Evolutionary conservation across 441 rosid species (phyloP).

Genomic region (Croton setiger): DNA sequence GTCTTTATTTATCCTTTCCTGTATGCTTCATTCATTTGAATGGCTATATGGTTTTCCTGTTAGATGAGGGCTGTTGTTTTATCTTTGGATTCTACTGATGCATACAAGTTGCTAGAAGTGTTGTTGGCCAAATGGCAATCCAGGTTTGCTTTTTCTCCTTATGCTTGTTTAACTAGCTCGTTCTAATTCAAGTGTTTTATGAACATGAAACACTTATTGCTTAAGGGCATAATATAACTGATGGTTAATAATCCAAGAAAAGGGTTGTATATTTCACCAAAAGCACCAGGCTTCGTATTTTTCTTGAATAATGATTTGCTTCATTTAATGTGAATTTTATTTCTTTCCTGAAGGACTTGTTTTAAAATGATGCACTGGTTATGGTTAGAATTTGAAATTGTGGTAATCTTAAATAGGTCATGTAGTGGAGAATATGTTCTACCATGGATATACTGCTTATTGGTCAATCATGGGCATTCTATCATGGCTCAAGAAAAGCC

Average conservation of each 20-base stretch:
- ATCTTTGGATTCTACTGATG: conserved; percentile 63
- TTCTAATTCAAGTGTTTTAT: neutral
- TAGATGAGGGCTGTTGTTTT: conserved; percentile 69
- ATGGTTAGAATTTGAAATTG: conserved; percentile 11
- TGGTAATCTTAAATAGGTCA: conserved; percentile 48
- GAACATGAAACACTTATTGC: neutral
- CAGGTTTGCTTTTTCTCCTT: conserved; percentile 47
- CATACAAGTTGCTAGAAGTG: conserved; percentile 55
- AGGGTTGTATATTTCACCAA: neutral
- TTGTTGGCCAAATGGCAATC: conserved; percentile 78
- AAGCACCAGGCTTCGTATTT: conserved; percentile 9
- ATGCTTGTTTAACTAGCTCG: neutral
- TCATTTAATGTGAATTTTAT: conserved; percentile 2
- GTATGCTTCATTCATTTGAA: neutral
- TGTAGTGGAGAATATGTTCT: conserved; percentile 49
- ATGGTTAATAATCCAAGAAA: neutral
- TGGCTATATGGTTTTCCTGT: conserved; percentile 19
- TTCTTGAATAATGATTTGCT: conserved; percentile 6
- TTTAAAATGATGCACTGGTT: neutral
- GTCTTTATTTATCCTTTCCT: neutral
- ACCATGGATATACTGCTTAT: conserved; percentile 76
- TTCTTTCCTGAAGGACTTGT: neutral
- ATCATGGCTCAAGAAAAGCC: conserved; percentile 48
- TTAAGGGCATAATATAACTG: neutral
- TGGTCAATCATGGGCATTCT: conserved; percentile 63